These are phyloP conservation scores for Trichoderma pleuroti DNA, from an alignment of 2,329 filamentous ascomycete species.

Conservation along the genomic window DNA sequence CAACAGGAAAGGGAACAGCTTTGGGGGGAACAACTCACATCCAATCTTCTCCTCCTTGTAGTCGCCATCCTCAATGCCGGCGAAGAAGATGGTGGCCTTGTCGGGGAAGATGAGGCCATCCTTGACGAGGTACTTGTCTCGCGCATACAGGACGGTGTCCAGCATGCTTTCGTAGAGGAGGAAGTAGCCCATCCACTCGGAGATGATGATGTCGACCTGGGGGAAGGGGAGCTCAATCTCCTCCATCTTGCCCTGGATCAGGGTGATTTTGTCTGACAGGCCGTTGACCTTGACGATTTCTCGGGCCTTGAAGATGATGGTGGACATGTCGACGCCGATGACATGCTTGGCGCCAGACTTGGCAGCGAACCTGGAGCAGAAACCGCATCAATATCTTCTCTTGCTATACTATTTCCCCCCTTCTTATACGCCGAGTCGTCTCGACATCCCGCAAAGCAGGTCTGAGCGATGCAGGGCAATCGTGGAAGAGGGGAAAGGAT, in stretches of 20 bases:
- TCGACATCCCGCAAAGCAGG: background rate
- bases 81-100: conserved; percentile 96
- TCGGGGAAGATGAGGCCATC: conserved; percentile 96
- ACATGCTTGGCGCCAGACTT: conserved; percentile 97
- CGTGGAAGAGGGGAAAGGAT: conserved; percentile 6
- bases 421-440: background rate
- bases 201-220: conserved; percentile 99
- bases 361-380: conserved; percentile 75
- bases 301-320: conserved; percentile 96
- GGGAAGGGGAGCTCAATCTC: conserved; percentile 90
- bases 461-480: background rate
- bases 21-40: conserved; percentile 58
- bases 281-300: conserved; percentile 93
- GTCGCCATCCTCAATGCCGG: conserved; percentile 95
- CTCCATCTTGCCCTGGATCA: conserved; percentile 99
- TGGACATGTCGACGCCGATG: conserved; percentile 99
- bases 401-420: background rate
- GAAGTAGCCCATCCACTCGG: conserved; percentile 99
- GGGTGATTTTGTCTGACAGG: conserved; percentile 91
- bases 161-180: conserved; percentile 98
- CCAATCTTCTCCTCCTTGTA: conserved; percentile 99
- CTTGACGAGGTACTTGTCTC: conserved; percentile 83
- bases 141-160: conserved; percentile 94
- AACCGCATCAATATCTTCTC: conserved; percentile 14
- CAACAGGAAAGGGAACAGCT: background rate